Conservation (phyloP, 345 rosid species). For the Mallotus nudiflorus region DNA sequence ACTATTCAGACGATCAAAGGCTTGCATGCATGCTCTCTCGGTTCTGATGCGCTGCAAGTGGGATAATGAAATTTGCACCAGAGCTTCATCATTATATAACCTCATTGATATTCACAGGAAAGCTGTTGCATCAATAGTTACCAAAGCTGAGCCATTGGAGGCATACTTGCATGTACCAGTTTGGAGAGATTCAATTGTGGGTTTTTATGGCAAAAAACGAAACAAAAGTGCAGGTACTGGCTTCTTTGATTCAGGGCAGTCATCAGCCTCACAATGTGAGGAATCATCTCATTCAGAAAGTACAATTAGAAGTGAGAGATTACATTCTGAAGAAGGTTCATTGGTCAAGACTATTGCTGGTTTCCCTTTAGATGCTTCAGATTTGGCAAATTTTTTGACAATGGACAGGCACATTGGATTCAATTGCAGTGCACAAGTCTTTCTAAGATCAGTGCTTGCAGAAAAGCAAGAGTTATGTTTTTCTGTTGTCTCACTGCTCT, state of each 20-base stretch:
- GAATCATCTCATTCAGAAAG: slow-evolving; percentile 40
- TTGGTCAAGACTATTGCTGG: slow-evolving; percentile 56
- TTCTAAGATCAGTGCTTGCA: slow-evolving; percentile 75
- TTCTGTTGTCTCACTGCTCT: slow-evolving; percentile 86
- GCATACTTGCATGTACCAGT: slow-evolving; percentile 63
- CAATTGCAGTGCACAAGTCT: slow-evolving; percentile 77
- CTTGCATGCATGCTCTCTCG: slow-evolving; percentile 83
- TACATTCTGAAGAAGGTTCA: slow-evolving; percentile 42
- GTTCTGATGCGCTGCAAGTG: slow-evolving; percentile 87
- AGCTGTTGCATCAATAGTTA: slow-evolving; percentile 86
- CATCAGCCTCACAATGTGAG: slow-evolving; percentile 42
- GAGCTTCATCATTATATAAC: slow-evolving; percentile 86
- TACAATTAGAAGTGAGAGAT: slow-evolving; percentile 44
- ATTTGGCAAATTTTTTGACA: slow-evolving; percentile 94
- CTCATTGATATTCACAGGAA: slow-evolving; percentile 95
- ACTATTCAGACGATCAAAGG: slow-evolving; percentile 83
- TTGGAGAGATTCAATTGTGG: slow-evolving; percentile 54
- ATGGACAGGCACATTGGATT: slow-evolving; percentile 87
- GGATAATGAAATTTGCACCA: slow-evolving; percentile 73
- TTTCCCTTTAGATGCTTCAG: slow-evolving; percentile 83
- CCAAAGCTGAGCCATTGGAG: slow-evolving; percentile 93
- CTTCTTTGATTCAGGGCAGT: slow-evolving; percentile 42
- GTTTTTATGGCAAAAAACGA: slow-evolving; percentile 46
- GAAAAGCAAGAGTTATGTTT: slow-evolving; percentile 95
- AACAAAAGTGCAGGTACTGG: slow-evolving; percentile 38